A percentile compares a stretch with the other conserved stretches of the same genome.
phyloP scores from a whole-genome alignment of 176 grass and related monocot species.

The Metroxylon sagu region DNA sequence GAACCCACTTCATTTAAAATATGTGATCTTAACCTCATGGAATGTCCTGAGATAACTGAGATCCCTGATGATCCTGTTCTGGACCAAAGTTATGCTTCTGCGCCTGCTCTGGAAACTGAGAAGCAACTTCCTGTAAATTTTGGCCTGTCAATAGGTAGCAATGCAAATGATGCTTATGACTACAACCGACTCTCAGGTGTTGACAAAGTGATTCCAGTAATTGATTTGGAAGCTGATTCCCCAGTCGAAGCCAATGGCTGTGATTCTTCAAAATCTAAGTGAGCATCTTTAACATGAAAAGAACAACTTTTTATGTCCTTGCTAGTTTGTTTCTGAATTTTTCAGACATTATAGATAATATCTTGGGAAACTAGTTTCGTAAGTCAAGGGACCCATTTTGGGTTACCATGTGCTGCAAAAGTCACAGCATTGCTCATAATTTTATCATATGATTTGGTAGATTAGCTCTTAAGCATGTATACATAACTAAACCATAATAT shows the following conservation, averaged over 20 bases:
- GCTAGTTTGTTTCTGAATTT: slow-evolving; percentile 14
- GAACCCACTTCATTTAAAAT: slow-evolving; percentile 74
- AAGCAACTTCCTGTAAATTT: slow-evolving; percentile 39
- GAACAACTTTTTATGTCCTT: neutral
- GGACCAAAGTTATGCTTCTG: slow-evolving; percentile 23
- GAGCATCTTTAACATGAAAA: slow-evolving; percentile 24
- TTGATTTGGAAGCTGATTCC: slow-evolving; percentile 78
- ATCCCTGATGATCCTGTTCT: slow-evolving; percentile 45
- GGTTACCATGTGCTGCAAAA: too few relatives aligned
- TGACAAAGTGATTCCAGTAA: slow-evolving; percentile 54
- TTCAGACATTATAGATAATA: slow-evolving; percentile 1
- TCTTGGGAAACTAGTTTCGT: slow-evolving; percentile 11
- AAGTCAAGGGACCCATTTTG: neutral
- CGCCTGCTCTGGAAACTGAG: slow-evolving; percentile 24
- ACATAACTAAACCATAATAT: slow-evolving; percentile 2
- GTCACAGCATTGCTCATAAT: too few relatives aligned
- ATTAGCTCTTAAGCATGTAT: too few relatives aligned
- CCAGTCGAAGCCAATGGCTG: slow-evolving; percentile 36
- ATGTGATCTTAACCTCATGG: slow-evolving; percentile 75
- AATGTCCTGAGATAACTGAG: slow-evolving; percentile 61
- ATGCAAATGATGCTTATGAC: slow-evolving; percentile 9
- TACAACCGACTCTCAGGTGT: slow-evolving; percentile 33
- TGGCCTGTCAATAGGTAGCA: slow-evolving; percentile 27
- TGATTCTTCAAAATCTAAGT: slow-evolving; percentile 62
- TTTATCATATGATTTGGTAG: too few relatives aligned